Base-by-base conservation (phyloP, 2,329 filamentous ascomycete species). In the Amesomyces nigricolor region DNA sequence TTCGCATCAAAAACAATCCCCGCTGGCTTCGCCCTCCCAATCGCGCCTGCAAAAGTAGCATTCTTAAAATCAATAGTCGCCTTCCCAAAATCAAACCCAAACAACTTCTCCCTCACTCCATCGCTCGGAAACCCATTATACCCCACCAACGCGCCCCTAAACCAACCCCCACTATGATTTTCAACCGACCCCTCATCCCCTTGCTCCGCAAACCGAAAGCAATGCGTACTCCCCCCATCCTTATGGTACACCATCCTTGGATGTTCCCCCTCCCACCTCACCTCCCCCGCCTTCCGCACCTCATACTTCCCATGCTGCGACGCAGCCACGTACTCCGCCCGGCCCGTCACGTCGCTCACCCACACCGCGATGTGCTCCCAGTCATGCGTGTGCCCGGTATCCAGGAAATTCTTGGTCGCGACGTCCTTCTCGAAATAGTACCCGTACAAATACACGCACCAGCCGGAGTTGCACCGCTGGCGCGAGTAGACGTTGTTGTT, bases 351-450 rank as follows among this genome's bases (percentile, higher is more conserved):
- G 56, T 66, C 56, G 26, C 60, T 59, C 2, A 66, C 66, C 68
- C 70, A 72, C 6, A 67, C 64, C 13, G 58, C 62, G 42, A 71
- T 63, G 61, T 71, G 67, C 64, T 72, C 70, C 70, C 70, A 72
- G 65, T 72, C 70, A 62, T 76, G 70, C 5, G 64, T 66, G 63
- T 75, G 73, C 14, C 70, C 70, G 2, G 62, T 62, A 47, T 68
- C 67, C 42, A 68, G 44, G 16, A 68, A 62, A 47, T 63, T 40
- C 30, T 57, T 37, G 17, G 62, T 59, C 14, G 66, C 65, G 2
- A 71, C 68, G 64, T 75, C 74, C 65, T 75, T 75, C 58, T 76
- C 73, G 52, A 76, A 76, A 64, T 74, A 76, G 64, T 76, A 75
- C 58, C 68, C 72, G 63, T 76, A 76, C 29, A 75, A 44, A 62